These are phyloP conservation scores for Neoboletus brunneissimus DNA, from an alignment of 768 basidiomycete species.

Conservation along the genomic window DNA sequence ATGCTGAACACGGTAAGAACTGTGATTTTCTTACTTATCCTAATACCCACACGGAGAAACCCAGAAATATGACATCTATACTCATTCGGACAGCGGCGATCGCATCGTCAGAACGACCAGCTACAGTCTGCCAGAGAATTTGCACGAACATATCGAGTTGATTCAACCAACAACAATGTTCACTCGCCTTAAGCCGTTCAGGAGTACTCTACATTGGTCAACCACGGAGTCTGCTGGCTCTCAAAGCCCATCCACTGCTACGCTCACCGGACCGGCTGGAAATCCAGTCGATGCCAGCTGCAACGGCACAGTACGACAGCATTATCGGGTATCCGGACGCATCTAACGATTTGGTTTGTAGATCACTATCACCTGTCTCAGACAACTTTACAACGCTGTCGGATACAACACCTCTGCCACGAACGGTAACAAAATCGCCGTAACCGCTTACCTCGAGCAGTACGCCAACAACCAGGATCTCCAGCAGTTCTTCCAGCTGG, in stretches of 20 bases:
- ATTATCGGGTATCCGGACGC: not conserved
- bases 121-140: conserved; percentile 60
- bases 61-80: conserved; percentile 64
- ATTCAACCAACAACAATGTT: conserved; percentile 76
- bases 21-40: not conserved
- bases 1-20: conserved; percentile 65
- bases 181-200: conserved; percentile 43
- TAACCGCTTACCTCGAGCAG: conserved; percentile 54
- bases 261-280: conserved; percentile 33
- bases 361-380: conserved; percentile 53
- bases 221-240: conserved; percentile 3
- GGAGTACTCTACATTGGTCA: conserved; percentile 39
- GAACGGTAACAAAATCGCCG: conserved; percentile 48
- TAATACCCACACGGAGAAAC: not conserved
- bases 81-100: conserved; percentile 51
- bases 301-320: conserved; percentile 32
- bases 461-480: conserved; percentile 55
- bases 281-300: conserved; percentile 46
- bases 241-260: conserved; percentile 1
- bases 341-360: not conserved
- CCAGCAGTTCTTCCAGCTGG: conserved; percentile 46
- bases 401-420: conserved; percentile 43
- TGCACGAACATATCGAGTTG: conserved; percentile 62
- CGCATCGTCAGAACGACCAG: conserved; percentile 60
- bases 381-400: conserved; percentile 53